Evolutionary conservation across 2,329 filamentous ascomycete genomes (phyloP), one percentile per base, ranked within the genome.

Genomic region (Diaporthe ampelina): DNA sequence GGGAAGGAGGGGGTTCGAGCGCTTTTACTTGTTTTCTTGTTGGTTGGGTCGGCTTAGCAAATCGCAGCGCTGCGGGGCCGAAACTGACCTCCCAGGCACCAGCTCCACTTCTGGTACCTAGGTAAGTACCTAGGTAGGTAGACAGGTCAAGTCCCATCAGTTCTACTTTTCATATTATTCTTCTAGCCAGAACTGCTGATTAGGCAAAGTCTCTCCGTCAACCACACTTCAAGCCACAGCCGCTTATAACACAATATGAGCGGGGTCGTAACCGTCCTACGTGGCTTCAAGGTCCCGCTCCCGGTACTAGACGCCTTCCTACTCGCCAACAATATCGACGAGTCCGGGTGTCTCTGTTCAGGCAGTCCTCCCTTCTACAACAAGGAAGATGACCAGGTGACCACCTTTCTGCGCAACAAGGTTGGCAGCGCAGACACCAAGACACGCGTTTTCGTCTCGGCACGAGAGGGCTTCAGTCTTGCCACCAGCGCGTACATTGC

Each of bases 231-330:
- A 8, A 59, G 26, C 54, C 9, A 3, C 21, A 50, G 19, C 50
- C 26, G 19, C 54, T 24, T 48, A 50, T 54, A 59, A 7, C 40
- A 45, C 15, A 45, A 45, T 45, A 70, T 70, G 68, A 26, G 54
- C 19, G 7, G 54, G 13, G 7, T 40, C 37, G 24, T 21, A 59
- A 59, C 68, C 17, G 11, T 71, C n/a, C 35, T 71, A 13, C 68
- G 68, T 40, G 68, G 68, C 26, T 71, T 71, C 3, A 71, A 71
- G 40, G 68, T 71, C 54, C 68, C 68, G 40, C 54, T 71, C 26
- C 54, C 26, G 4, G 17, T 71, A 17, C 68, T 61, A 40, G 21
- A 71, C 40, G 40, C 54, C 54, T 71, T 71, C 54, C 35, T 71
- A 9, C 68, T 71, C 37, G 56, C 68, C 43, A 29, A 71, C 24